Base-by-base conservation (phyloP, 2,329 filamentous ascomycete genomes). In the Microcera coccophila region DNA sequence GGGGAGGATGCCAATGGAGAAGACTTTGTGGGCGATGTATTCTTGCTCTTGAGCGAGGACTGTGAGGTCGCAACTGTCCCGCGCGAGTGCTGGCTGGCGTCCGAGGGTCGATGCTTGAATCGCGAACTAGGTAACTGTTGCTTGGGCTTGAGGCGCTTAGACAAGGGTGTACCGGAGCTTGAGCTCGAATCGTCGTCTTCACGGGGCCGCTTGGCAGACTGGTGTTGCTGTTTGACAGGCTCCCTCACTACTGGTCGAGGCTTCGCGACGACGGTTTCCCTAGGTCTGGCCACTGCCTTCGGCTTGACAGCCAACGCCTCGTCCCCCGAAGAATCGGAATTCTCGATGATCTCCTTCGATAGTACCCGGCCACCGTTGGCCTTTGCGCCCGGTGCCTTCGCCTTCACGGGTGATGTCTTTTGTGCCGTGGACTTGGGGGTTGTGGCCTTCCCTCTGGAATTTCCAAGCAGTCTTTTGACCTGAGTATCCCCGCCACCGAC, bases 1-100 rank as follows among this genome's bases (percentile, higher is more conserved):
- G 80, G 79, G 5, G 80, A 83, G 2, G 79, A 79, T n/a, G 79
- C 79, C 15, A 84, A 66, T 4, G 80, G 81, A 9, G 81, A 84
- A 3, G 81, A 83, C 59, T 84, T 84, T 38, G 70, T 69, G 1
- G 78, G 79, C 5, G 78, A 81, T 0, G 74, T 81, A 48, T 72
- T 67, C 61, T 78, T 78, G 57, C 65, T 68, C 59, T 71, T 75
- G 36, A 66, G 61, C 1, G 71, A 71, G 5, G 73, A 69, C 24
- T 9, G 24, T 2, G 67, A 67, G 19, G 52, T 60, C 8, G 47
- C 54, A 12, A 46, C 48, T 2, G 50, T 58, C 21, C 63, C 64
- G 31, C 73, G 70, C 15, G 73, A 72, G 44, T 69, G 69, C 44
- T 74, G 71, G 49, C 69, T 74, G 19, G 66, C 65, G 38, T 79